phyloP scores from a whole-genome alignment of 345 rosid genomes.

The Raphanus sativus region DNA sequence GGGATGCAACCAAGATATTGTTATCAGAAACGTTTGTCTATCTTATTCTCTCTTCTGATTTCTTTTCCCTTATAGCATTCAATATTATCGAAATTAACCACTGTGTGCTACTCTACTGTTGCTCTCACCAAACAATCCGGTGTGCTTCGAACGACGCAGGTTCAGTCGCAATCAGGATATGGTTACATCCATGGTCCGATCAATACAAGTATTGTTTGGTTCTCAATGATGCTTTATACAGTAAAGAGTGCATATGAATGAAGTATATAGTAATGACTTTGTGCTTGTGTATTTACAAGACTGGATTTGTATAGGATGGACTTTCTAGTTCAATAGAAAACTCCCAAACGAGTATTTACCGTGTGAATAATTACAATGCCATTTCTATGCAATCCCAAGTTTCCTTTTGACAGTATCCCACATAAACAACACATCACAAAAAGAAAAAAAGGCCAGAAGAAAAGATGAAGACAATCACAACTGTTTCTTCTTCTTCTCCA shows the following conservation, averaged over 20 bases:
- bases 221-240: not conserved
- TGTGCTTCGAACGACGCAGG: not conserved
- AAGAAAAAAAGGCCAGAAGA: not conserved
- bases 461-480: slow-evolving; percentile 23
- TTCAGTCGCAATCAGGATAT: not conserved
- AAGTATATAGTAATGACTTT: not conserved
- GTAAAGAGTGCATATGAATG: not conserved
- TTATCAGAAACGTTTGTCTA: too few species aligned
- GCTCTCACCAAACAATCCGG: not conserved
- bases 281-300: not conserved
- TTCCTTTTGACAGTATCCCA: not conserved
- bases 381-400: not conserved
- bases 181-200: not conserved
- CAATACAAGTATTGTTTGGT: not conserved
- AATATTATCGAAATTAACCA: not conserved
- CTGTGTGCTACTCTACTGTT: too few species aligned
- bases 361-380: slow-evolving; percentile 15
- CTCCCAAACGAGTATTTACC: not conserved
- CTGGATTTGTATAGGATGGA: not conserved
- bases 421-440: slow-evolving; percentile 1
- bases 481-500: slow-evolving; percentile 70
- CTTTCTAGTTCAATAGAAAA: not conserved
- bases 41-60: too few species aligned
- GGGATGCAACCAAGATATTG: too few species aligned
- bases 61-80: too few species aligned